Evolutionary conservation across 371 early-diverging fungal genomes (phyloP).

Genomic region (Lichtheimia ramosa): DNA sequence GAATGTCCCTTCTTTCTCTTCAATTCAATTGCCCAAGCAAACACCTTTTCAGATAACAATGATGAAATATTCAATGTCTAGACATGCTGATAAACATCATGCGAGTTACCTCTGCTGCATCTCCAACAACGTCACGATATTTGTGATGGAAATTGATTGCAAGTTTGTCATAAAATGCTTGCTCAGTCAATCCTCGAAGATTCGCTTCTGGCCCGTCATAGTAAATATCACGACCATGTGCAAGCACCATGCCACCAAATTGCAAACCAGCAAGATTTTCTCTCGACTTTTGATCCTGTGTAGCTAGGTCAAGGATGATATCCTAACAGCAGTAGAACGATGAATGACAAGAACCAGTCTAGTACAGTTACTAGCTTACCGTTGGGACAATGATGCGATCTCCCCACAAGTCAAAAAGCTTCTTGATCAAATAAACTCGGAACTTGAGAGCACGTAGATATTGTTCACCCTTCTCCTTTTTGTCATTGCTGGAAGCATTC

Average conservation of each 20-base stretch:
- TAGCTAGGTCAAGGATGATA: slow-evolving; percentile 18
- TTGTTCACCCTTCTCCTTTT: no score
- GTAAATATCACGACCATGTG: slow-evolving; percentile 51
- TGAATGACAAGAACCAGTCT: background rate
- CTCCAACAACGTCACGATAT: slow-evolving; percentile 35
- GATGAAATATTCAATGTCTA: no score
- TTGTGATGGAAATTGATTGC: slow-evolving; percentile 39
- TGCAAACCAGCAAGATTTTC: slow-evolving; percentile 55
- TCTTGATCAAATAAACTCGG: slow-evolving; percentile 58
- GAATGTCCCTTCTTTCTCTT: slow-evolving; percentile 6
- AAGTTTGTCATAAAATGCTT: slow-evolving; percentile 38
- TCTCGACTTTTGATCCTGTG: background rate
- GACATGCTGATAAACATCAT: background rate
- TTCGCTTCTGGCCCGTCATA: slow-evolving; percentile 38
- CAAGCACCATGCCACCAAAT: slow-evolving; percentile 49
- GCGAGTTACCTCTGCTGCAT: slow-evolving; percentile 54
- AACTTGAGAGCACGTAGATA: slow-evolving; percentile 32
- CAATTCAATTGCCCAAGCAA: slow-evolving; percentile 5
- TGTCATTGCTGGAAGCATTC: slow-evolving; percentile 20
- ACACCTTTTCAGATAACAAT: background rate
- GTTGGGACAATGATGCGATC: slow-evolving; percentile 57
- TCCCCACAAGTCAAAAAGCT: slow-evolving; percentile 63
- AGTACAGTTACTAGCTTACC: slow-evolving; percentile 32
- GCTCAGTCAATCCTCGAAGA: slow-evolving; percentile 43
- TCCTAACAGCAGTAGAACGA: slow-evolving; percentile 22